Evolutionary conservation across 768 basidiomycete species (phyloP).

Genomic region (Boletus vermiculosoides): DNA sequence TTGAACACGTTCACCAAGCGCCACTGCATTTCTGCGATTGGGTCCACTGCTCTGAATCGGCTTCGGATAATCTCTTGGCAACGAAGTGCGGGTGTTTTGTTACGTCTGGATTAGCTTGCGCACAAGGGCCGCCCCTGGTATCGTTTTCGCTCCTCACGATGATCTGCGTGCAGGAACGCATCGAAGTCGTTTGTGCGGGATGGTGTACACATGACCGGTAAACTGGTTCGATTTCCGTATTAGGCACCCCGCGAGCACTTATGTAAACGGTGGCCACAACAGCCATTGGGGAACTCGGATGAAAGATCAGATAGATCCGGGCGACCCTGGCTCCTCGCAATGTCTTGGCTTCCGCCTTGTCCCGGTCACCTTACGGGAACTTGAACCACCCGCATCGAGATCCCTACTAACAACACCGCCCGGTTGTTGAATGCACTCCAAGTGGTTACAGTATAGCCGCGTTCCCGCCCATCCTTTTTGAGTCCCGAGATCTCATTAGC

Average conservation of each 20-base stretch:
- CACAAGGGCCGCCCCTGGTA: neutral
- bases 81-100: neutral
- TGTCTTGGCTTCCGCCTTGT: slow-evolving; percentile 4
- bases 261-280: neutral
- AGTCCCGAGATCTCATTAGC: neutral
- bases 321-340: neutral
- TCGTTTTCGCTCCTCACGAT: neutral
- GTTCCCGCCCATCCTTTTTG: neutral
- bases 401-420: neutral
- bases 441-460: neutral
- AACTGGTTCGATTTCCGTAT: slow-evolving; percentile 19
- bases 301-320: neutral
- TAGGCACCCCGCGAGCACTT: neutral
- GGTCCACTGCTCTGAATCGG: neutral
- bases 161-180: neutral
- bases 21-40: neutral
- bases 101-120: neutral
- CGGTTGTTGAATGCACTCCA: neutral
- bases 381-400: neutral
- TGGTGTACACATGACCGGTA: neutral
- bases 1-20: neutral
- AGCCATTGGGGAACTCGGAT: neutral
- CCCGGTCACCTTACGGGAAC: neutral
- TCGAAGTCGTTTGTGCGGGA: neutral
- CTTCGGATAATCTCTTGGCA: neutral